Evolutionary conservation across 768 basidiomycete species (phyloP).

Genomic region (Tylopilus rubrobrunneus): DNA sequence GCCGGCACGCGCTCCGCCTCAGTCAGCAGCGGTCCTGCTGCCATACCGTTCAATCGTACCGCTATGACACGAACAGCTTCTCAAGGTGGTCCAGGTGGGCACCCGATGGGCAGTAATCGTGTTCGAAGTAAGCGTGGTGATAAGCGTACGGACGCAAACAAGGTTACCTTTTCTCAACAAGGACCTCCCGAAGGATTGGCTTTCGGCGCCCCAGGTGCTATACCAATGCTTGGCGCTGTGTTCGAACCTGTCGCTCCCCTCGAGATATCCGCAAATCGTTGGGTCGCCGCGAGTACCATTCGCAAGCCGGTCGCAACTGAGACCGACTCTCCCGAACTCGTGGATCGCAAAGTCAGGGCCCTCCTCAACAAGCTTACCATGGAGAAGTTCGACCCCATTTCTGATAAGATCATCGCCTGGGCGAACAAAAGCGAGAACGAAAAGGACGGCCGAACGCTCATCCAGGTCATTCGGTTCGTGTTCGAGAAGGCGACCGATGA

Average conservation of each 20-base stretch:
- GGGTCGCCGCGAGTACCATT: slow-evolving; percentile 52
- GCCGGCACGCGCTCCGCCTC: no score
- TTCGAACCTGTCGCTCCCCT: slow-evolving; percentile 77
- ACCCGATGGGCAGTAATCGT: slow-evolving; percentile 50
- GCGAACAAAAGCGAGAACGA: slow-evolving; percentile 92
- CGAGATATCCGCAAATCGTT: slow-evolving; percentile 75
- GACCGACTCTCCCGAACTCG: slow-evolving; percentile 72
- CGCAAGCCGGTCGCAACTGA: slow-evolving; percentile 43
- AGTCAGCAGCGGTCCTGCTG: slow-evolving; percentile 45
- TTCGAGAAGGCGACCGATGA: slow-evolving; percentile 98
- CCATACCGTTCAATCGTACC: slow-evolving; percentile 52
- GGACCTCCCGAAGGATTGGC: slow-evolving; percentile 32
- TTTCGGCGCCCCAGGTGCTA: slow-evolving; percentile 28
- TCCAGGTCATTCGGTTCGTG: slow-evolving; percentile 92
- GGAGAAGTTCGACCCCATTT: slow-evolving; percentile 95
- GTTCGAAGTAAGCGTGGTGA: slow-evolving; percentile 83
- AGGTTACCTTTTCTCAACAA: slow-evolving; percentile 35
- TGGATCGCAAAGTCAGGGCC: slow-evolving; percentile 89
- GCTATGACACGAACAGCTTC: slow-evolving; percentile 68
- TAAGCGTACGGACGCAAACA: slow-evolving; percentile 59
- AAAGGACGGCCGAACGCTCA: slow-evolving; percentile 89
- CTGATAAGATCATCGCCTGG: slow-evolving; percentile 92
- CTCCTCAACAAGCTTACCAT: slow-evolving; percentile 95
- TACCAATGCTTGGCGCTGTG: slow-evolving; percentile 27
- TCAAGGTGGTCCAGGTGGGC: slow-evolving; percentile 53